Evolutionary conservation across 805 yeast species (phyloP).

Genomic region (Yarrowia divulgata): DNA sequence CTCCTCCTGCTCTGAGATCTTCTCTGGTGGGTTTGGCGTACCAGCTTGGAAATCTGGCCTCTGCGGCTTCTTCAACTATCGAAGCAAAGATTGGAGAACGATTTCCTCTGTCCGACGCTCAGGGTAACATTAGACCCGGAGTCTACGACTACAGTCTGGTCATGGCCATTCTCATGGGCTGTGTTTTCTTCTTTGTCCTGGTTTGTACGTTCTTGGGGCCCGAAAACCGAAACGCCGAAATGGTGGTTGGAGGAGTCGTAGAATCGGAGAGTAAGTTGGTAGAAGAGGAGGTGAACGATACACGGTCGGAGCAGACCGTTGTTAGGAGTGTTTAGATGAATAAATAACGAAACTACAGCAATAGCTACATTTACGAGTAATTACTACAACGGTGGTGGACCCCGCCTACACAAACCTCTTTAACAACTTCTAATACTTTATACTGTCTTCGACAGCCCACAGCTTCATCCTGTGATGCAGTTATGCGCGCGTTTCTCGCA

Average conservation of each 20-base stretch:
- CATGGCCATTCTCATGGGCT: constrained; percentile 21
- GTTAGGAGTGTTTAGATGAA: neutral
- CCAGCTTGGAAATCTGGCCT: neutral
- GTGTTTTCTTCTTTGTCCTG: neutral
- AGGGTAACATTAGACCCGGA: neutral
- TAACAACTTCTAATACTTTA: constrained; percentile 9
- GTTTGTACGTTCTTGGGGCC: neutral
- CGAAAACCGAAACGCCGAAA: neutral
- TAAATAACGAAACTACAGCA: no score
- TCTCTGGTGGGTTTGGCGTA: neutral
- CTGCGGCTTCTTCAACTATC: neutral
- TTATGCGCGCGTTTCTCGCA: neutral
- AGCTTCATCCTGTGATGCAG: constrained; percentile 12
- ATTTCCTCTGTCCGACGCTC: neutral
- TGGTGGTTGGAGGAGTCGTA: neutral
- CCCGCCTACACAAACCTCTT: no score
- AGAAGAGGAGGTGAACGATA: neutral
- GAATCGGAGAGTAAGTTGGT: neutral
- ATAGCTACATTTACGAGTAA: no score
- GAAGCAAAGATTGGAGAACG: constrained; percentile 13
- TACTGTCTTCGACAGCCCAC: constrained; percentile 8
- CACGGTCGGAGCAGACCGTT: neutral
- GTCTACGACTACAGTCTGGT: constrained; percentile 3
- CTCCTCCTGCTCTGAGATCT: constrained; percentile 12
- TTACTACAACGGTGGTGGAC: no score